Evolutionary conservation across 2,329 filamentous ascomycete species (phyloP).

Genomic region (Chrysoporthe puriensis): DNA sequence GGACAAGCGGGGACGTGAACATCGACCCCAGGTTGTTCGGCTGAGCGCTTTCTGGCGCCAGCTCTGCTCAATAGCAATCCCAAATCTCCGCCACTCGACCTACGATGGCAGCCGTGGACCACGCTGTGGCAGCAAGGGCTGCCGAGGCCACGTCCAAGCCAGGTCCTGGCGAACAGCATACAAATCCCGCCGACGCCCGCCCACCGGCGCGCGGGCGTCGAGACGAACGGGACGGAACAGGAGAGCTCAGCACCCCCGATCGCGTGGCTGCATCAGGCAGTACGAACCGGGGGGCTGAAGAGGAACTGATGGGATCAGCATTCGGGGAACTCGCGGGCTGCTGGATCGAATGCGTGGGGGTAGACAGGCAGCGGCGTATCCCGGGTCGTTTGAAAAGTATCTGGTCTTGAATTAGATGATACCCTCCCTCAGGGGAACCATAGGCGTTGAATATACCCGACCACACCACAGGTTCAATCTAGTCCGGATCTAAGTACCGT

Average conservation of each 20-base stretch:
- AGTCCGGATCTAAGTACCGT: not conserved
- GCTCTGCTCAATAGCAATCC: not conserved
- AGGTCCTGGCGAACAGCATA: not conserved
- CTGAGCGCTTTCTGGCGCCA: not conserved
- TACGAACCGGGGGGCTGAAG: not conserved
- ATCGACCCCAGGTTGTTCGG: constrained; percentile 14
- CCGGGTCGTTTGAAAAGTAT: not conserved
- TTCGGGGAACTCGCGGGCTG: not conserved
- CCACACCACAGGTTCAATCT: not conserved
- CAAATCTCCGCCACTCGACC: not conserved
- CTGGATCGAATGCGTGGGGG: not conserved
- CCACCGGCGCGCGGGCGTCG: not conserved
- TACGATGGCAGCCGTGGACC: not conserved
- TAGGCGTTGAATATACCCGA: constrained; percentile 4
- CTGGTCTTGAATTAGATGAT: constrained; percentile 21
- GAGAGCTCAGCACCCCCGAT: not conserved
- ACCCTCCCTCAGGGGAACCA: constrained; percentile 27
- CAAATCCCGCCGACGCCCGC: not conserved
- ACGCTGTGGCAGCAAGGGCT: not conserved
- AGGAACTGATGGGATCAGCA: not conserved
- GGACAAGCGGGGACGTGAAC: constrained; percentile 16
- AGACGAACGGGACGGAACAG: not conserved
- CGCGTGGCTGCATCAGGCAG: not conserved
- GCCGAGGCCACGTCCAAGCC: not conserved
- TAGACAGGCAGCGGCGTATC: not conserved